Evolutionary conservation across 2,329 filamentous ascomycete genomes (phyloP).

Genomic region (Cercospora brassicicola): DNA sequence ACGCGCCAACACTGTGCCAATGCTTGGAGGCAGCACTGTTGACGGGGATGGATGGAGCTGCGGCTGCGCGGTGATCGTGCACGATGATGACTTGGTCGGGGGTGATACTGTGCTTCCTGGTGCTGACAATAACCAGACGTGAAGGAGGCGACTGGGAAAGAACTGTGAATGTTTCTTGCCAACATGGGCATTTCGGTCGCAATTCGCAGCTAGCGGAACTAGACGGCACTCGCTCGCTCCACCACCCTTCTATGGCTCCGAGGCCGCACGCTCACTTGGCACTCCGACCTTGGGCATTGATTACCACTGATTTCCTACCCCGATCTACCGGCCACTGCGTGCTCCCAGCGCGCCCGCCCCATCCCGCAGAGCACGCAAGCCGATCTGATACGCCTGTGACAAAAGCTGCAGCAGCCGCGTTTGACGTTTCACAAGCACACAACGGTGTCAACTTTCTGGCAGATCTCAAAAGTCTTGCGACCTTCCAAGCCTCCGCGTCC

Average conservation of each 20-base stretch:
- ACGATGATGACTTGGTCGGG: background rate
- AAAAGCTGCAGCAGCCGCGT: background rate
- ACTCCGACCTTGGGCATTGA: background rate
- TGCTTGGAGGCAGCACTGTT: background rate
- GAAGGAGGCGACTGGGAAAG: background rate
- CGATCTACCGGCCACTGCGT: background rate
- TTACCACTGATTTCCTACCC: background rate
- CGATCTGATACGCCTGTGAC: background rate
- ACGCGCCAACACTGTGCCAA: background rate
- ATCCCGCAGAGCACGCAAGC: background rate
- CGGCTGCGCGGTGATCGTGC: background rate
- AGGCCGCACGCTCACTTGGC: background rate
- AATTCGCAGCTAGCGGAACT: background rate
- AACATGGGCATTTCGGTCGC: background rate
- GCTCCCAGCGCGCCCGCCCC: background rate
- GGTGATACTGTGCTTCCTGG: background rate
- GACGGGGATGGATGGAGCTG: background rate
- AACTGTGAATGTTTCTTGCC: background rate
- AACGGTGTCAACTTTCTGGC: constrained; percentile 1
- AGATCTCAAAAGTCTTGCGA: background rate
- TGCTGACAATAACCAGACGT: background rate
- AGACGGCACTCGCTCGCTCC: background rate
- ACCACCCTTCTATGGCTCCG: background rate
- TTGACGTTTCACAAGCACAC: background rate
- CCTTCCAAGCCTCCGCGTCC: constrained; percentile 5